Percentiles rank a stretch among this genome's conserved stretches.
phyloP scores from a whole-genome alignment of 2,329 filamentous ascomycete species.

The Hymenoscyphus fraxineus region DNA sequence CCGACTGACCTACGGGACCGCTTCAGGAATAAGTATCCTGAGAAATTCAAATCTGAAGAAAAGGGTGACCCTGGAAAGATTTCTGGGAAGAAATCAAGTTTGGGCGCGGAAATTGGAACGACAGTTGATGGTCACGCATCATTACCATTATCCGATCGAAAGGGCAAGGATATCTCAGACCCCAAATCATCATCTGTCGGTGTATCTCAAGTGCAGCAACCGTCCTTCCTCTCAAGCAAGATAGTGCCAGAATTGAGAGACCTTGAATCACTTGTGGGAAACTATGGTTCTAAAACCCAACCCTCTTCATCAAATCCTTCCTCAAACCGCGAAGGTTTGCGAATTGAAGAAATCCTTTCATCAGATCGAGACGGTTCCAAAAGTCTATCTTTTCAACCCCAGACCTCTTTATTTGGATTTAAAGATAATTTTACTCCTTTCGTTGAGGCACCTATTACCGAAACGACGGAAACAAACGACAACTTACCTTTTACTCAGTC shows the following conservation, averaged over 20 bases:
- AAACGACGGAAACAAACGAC: conserved; percentile 33
- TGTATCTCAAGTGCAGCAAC: background rate
- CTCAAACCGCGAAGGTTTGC: conserved; percentile 27
- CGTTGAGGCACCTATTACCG: conserved; percentile 22
- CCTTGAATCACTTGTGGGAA: background rate
- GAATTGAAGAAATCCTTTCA: conserved; percentile 32
- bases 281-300: background rate
- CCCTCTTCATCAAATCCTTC: conserved; percentile 8
- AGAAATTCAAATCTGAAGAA: conserved; percentile 42
- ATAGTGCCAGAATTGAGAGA: background rate
- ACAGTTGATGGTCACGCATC: background rate
- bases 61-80: conserved; percentile 5
- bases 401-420: conserved; percentile 16
- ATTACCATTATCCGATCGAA: background rate
- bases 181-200: conserved; percentile 1
- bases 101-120: background rate
- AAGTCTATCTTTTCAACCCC: conserved; percentile 12
- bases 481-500: conserved; percentile 36
- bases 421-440: conserved; percentile 24
- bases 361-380: conserved; percentile 18
- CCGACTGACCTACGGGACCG: conserved; percentile 62
- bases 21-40: conserved; percentile 60
- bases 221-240: background rate
- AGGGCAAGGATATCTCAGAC: conserved; percentile 8
- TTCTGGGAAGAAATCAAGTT: conserved; percentile 3